A percentile compares a stretch with the other conserved stretches of the same genome.
Evolutionary conservation across 371 early-diverging fungal species (phyloP).

Genomic region (Zychaea mexicana): DNA sequence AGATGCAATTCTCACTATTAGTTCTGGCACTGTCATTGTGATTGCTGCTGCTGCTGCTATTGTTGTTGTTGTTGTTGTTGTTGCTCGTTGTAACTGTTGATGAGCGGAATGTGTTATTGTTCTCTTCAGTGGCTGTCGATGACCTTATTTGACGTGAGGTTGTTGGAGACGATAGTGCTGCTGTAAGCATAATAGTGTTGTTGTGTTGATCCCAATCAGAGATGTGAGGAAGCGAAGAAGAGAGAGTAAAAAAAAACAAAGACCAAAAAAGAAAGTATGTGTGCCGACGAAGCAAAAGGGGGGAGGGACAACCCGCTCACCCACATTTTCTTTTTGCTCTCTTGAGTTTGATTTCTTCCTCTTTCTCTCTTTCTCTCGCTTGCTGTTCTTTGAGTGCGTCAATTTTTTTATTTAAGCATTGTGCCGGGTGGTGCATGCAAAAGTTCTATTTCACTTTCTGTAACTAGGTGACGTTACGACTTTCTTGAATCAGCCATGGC

Average conservation of each 20-base stretch:
- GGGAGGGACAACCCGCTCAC: not conserved
- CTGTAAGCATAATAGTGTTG: conserved; percentile 11
- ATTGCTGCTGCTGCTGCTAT: not conserved
- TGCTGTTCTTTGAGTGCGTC: too few species aligned
- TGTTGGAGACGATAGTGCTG: conserved; percentile 17
- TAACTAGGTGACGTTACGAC: too few species aligned
- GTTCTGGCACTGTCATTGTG: not conserved
- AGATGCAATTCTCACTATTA: too few species aligned
- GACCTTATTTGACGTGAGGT: conserved; percentile 11
- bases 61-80: not conserved
- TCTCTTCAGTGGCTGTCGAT: not conserved
- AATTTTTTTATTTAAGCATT: too few species aligned
- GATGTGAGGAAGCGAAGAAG: not conserved
- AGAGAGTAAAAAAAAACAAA: not conserved
- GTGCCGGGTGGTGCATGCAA: too few species aligned
- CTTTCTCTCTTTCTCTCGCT: too few species aligned
- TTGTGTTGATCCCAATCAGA: too few species aligned
- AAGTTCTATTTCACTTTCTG: too few species aligned
- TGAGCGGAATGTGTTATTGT: not conserved
- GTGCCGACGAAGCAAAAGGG: not conserved
- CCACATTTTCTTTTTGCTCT: too few species aligned
- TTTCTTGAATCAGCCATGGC: too few species aligned
- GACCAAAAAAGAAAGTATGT: not conserved
- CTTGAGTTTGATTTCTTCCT: too few species aligned
- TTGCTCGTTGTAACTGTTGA: too few species aligned